Conservation (phyloP, 2,329 filamentous ascomycete genomes). For the Fulvia fulva region DNA sequence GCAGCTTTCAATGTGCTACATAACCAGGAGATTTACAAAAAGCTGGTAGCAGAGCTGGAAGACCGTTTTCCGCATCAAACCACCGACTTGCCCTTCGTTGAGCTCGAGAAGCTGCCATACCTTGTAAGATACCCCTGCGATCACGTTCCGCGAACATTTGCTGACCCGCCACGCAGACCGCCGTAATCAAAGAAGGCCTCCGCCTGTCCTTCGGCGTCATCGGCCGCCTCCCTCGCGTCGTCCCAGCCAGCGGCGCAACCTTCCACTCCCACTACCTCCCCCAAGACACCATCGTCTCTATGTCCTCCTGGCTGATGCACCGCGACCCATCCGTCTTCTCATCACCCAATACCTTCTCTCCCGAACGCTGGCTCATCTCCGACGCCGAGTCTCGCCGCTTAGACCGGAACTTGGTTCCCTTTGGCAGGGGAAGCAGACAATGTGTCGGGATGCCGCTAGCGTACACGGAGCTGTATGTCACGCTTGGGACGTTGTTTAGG, state of each 20-base stretch:
- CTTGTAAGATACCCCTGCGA: background rate
- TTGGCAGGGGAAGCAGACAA: constrained; percentile 35
- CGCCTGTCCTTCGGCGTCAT: constrained; percentile 32
- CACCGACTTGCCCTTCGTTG: background rate
- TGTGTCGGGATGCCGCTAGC: constrained; percentile 38
- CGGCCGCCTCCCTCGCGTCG: constrained; percentile 34
- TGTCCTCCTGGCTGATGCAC: constrained; percentile 6
- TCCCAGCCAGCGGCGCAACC: constrained; percentile 31
- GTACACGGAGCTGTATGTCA: constrained; percentile 36
- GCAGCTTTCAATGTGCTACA: constrained; percentile 30
- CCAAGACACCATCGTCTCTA: constrained; percentile 24
- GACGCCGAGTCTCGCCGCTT: constrained; percentile 9
- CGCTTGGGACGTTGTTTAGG: constrained; percentile 31
- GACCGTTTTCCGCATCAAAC: constrained; percentile 29
- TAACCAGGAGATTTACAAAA: constrained; percentile 28
- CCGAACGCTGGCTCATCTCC: constrained; percentile 33
- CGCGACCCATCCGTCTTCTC: constrained; percentile 30
- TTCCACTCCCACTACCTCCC: constrained; percentile 35
- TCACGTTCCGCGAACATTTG: background rate
- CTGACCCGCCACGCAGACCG: constrained; percentile 22
- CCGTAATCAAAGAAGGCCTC: constrained; percentile 37
- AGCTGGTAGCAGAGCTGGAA: constrained; percentile 29
- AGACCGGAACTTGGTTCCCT: constrained; percentile 35
- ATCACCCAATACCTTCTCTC: constrained; percentile 34
- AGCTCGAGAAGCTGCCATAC: background rate